These are phyloP conservation scores for Xylariales sp. DNA, from an alignment of 2,329 filamentous ascomycete species.

Conservation along the genomic window DNA sequence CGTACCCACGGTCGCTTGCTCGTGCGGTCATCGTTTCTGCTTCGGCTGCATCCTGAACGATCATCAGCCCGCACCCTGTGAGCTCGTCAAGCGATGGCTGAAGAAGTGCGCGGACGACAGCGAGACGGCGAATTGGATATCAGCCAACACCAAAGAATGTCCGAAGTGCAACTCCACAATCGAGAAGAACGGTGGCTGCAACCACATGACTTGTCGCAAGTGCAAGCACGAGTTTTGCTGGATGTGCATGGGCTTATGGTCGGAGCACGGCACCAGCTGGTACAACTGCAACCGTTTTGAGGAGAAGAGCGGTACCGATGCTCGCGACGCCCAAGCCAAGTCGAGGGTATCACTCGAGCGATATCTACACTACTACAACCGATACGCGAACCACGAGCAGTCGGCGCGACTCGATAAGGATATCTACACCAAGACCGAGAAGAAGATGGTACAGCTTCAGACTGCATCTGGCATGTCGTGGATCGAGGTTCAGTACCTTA, in stretches of 20 bases:
- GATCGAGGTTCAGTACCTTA: constrained; percentile 98
- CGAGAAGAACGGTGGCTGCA: constrained; percentile 73
- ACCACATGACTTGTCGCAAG: constrained; percentile 34
- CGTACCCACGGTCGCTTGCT: constrained; percentile 85
- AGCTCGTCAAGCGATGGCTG: constrained; percentile 88
- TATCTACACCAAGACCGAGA: constrained; percentile 92
- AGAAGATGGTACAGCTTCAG: constrained; percentile 97
- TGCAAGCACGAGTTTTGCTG: constrained; percentile 65
- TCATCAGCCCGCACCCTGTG: constrained; percentile 89
- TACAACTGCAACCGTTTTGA: constrained; percentile 99
- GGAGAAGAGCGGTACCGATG: constrained; percentile 89
- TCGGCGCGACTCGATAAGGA: constrained; percentile 96
- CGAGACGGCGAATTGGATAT: constrained; percentile 99
- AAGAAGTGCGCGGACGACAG: constrained; percentile 99
- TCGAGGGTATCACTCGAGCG: constrained; percentile 87
- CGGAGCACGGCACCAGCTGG: constrained; percentile 97
- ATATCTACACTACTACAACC: constrained; percentile 99
- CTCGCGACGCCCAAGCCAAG: constrained; percentile 85
- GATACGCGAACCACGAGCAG: constrained; percentile 98
- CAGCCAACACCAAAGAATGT: constrained; percentile 97
- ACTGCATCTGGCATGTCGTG: constrained; percentile 93
- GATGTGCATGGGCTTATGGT: constrained; percentile 99
- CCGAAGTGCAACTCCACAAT: constrained; percentile 95
- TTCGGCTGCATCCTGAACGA: constrained; percentile 89
- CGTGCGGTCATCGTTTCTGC: constrained; percentile 84